phyloP scores from a whole-genome alignment of 345 rosid genomes.

The Moringa oleifera region DNA sequence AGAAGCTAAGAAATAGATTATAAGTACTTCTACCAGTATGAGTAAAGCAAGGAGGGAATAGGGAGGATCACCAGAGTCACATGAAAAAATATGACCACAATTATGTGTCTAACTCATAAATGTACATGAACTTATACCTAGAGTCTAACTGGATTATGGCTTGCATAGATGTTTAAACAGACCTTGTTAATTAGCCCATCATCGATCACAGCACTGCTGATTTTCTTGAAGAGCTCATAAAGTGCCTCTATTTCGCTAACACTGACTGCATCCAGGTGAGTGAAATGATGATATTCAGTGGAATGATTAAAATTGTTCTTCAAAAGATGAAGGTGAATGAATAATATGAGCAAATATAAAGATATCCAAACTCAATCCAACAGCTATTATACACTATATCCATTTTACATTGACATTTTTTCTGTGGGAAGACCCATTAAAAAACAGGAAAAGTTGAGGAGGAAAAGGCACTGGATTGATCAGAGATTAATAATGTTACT shows the following conservation, averaged over 20 bases:
- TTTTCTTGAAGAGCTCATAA: constrained; percentile 96
- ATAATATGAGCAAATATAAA: neutral
- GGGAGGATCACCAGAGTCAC: neutral
- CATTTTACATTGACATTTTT: neutral
- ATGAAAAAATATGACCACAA: neutral
- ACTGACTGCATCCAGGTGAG: constrained; percentile 57
- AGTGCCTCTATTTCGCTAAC: constrained; percentile 99
- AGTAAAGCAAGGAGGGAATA: neutral
- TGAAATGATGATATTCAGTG: constrained; percentile 16
- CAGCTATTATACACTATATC: neutral
- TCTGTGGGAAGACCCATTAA: no score
- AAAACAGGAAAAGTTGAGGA: neutral
- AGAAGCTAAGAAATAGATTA: neutral
- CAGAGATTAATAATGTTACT: constrained; percentile 2
- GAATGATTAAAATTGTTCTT: constrained; percentile 4
- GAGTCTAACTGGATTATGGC: neutral
- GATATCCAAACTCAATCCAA: neutral
- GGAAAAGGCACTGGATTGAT: neutral
- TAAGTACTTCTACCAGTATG: no score
- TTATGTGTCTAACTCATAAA: neutral
- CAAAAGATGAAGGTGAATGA: neutral
- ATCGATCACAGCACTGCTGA: constrained; percentile 98
- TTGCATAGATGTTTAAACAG: constrained; percentile 1
- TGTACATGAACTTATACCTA: neutral
- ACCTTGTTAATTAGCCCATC: constrained; percentile 98